Evolutionary conservation across 257 asterid genomes (phyloP), one percentile per base, ranked within the genome.

Genomic region (Craterostigma plantagineum): DNA sequence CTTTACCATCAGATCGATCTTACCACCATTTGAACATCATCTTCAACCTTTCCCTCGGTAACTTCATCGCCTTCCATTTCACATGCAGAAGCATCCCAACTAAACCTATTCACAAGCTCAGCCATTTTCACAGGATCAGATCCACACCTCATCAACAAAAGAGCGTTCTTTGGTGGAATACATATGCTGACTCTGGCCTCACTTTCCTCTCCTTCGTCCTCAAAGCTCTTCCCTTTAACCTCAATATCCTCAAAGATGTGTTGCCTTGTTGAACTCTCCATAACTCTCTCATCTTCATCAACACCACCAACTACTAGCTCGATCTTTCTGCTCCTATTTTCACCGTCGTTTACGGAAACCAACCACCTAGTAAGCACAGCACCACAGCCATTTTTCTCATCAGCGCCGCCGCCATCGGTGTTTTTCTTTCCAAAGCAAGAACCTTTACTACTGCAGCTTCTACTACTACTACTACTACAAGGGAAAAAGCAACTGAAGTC

Each of bases 81-180:
- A 62, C 82, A 39, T 35, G 52, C 61, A 23, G 77, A 45, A 1
- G 56, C 55, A 48, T 77, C 96, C 64, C 82, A 82, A n/a, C n/a
- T 56, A 14, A 67, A 72, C 2, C 80, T 56, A 60, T 60, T 68
- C 0, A 80, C 58, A 9, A 90, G 81, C 55, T 69, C 61, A 2
- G 95, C 94, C 79, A 90, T 76, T 60, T 84, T 76, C 68, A 77
- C 60, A 1, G 95, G 98, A 72, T 90, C 95, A 46, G 98, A 90
- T 77, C 94, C 70, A 53, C 95, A 90, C 54, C 98, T 68, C 98
- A 90, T 90, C 43, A 90, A 50, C 50, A 90, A 49, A 33, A 90
- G 75, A 39, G 98, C 98, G 27, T 90, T 90, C 62, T 90, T 90
- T 0, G 98, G 98, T 0, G 98, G 98, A 34, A 90, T 41, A 45